Base-by-base conservation (phyloP, 2,329 filamentous ascomycete species). In the Geosmithia flava region DNA sequence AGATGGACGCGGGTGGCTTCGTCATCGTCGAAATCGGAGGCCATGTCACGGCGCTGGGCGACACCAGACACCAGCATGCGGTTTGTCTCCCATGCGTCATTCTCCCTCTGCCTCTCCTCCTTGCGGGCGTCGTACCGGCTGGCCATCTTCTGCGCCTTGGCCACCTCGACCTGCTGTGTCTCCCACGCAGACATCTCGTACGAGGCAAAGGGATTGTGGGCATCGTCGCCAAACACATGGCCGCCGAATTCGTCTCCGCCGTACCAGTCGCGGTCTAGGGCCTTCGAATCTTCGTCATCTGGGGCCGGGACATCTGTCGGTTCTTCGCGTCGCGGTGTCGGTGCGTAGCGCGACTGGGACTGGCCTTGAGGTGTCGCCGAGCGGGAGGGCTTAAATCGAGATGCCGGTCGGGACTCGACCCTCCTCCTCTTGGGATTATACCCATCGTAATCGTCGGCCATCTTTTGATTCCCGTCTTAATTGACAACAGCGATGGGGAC, bases 71-170 rank as follows among this genome's bases (percentile, higher is more conserved):
- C 93, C 51, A 98, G 75, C 93, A 98, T 97, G 50, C 93, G 86
- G 63, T 98, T 98, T 16, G 91, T 93, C 66, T 98, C 94, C 93
- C 93, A 98, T 0, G 90, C 91, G 66, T 98, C 93, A 42, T 93
- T 89, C 60, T 98, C 93, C 61, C 86, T 89, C 63, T 95, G 87
- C 57, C 90, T 87, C 65, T 95, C 88, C 50, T 87, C 75, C 51
- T 83, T 82, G 46, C 86, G 77, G 43, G 85, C 85, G 48, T 70
- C 77, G 57, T 73, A 78, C 57, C 77, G 82, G 47, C 76, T 82
- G 5, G 81, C 75, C 69, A 93, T 93, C 72, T 87, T 93, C 64
- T 94, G 87, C 8, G 81, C 74, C 62, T 89, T 68, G 15, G 81
- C 83, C 16, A 76, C 76, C 64, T 95, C 88, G 61, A 94, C 87